A percentile compares a stretch with the other conserved stretches of the same genome.
Evolutionary conservation across 1,284 basidiomycete genomes (phyloP).

Genomic region (Naganishia liquefaciens): DNA sequence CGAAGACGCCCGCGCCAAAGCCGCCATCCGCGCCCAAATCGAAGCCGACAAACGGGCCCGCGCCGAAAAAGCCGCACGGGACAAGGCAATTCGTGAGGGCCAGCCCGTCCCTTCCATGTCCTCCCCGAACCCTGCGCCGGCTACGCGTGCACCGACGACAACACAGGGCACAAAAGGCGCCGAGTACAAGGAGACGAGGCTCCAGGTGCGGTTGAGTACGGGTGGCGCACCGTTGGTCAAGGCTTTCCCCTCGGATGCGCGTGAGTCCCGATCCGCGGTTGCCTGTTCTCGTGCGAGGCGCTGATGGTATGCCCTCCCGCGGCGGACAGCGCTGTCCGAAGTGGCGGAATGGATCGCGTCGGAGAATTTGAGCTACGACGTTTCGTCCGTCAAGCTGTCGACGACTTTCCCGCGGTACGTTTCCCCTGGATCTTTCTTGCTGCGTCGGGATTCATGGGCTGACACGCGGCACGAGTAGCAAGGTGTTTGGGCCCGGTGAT

Average conservation of each 20-base stretch:
- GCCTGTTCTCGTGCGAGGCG: neutral
- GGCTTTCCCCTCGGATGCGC: constrained; percentile 72
- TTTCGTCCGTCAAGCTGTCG: constrained; percentile 71
- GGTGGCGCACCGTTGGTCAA: constrained; percentile 78
- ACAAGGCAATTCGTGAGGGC: constrained; percentile 74
- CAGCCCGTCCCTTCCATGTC: constrained; percentile 30
- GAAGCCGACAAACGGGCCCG: constrained; percentile 86
- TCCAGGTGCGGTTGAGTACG: constrained; percentile 74
- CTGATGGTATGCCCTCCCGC: neutral
- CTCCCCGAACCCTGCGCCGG: constrained; percentile 49
- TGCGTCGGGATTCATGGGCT: too few relatives aligned
- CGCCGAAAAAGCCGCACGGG: constrained; percentile 80
- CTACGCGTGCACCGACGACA: constrained; percentile 49
- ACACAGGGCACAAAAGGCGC: constrained; percentile 61
- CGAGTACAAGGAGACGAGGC: constrained; percentile 77
- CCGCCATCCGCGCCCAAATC: constrained; percentile 85
- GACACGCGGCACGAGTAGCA: constrained; percentile 37
- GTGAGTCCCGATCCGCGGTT: constrained; percentile 58
- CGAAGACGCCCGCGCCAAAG: constrained; percentile 77
- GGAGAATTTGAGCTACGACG: constrained; percentile 68
- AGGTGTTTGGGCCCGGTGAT: constrained; percentile 48
- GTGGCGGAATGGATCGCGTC: constrained; percentile 83
- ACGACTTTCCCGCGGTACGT: constrained; percentile 79
- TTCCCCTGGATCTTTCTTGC: too few relatives aligned
- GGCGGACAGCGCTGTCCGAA: constrained; percentile 65